phyloP scores from a whole-genome alignment of 2,329 filamentous ascomycete genomes.

The Paecilomyces sp. region DNA sequence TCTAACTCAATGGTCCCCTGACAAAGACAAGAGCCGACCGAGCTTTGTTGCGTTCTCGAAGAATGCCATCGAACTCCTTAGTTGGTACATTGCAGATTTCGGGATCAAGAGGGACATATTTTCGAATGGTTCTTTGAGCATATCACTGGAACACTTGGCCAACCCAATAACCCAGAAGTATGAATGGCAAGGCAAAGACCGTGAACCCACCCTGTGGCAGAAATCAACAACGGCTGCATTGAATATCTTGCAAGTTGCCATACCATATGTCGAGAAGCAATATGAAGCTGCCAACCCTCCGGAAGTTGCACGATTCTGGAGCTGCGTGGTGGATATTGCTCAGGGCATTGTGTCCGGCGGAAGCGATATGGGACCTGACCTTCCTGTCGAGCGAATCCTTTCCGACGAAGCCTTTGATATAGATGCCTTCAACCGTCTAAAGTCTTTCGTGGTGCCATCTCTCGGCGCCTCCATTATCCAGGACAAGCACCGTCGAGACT shows the following conservation, averaged over 20 bases:
- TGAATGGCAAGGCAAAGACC: conserved; percentile 63
- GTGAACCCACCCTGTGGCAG: conserved; percentile 67
- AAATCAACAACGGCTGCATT: conserved; percentile 67
- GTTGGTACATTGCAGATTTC: conserved; percentile 32
- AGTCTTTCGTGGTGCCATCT: conserved; percentile 61
- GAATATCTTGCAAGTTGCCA: conserved; percentile 57
- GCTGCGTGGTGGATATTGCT: conserved; percentile 56
- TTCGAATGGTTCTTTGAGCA: conserved; percentile 56
- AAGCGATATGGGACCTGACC: conserved; percentile 40
- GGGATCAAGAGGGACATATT: conserved; percentile 60
- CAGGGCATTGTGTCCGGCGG: conserved; percentile 65
- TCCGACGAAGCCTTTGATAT: conserved; percentile 80
- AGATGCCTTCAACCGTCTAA: conserved; percentile 59
- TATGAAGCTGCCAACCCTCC: conserved; percentile 20
- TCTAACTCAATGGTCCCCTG: conserved; percentile 29
- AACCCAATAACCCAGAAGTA: conserved; percentile 75
- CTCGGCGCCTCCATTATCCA: conserved; percentile 61
- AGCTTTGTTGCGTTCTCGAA: conserved; percentile 90
- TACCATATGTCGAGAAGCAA: conserved; percentile 52
- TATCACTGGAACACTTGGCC: conserved; percentile 59
- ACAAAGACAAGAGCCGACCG: conserved; percentile 46
- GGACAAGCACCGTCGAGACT: conserved; percentile 60
- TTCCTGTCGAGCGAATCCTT: conserved; percentile 41
- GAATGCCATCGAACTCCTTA: conserved; percentile 63
- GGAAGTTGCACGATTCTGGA: conserved; percentile 59